These are phyloP conservation scores for Lactarius vividus DNA, from an alignment of 768 basidiomycete species.

Conservation along the genomic window DNA sequence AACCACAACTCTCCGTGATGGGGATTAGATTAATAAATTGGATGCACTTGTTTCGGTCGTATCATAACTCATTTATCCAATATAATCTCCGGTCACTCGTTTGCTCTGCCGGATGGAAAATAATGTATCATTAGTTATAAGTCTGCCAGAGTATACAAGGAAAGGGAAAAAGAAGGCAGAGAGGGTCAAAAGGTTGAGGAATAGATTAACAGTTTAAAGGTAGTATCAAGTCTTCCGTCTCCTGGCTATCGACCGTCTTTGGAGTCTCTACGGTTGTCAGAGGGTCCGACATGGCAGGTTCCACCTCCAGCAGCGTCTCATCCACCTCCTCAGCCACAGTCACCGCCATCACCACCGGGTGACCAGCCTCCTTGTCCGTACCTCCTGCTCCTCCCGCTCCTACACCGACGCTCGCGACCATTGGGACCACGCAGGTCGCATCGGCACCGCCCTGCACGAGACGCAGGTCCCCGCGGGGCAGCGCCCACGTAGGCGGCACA, in stretches of 20 bases:
- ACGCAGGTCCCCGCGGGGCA: conserved; percentile 17
- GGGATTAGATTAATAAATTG: conserved; percentile 7
- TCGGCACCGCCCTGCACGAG: conserved; percentile 15
- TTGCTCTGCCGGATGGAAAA: not conserved
- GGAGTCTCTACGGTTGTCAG: conserved; percentile 3
- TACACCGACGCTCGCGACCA: not conserved
- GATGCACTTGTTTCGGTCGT: not conserved
- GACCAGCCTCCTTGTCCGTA: not conserved
- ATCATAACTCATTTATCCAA: not conserved
- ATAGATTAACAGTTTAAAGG: not conserved
- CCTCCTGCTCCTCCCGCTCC: not conserved
- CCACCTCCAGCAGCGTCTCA: conserved; percentile 1
- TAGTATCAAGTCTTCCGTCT: conserved; percentile 15
- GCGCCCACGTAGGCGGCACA: conserved; percentile 52
- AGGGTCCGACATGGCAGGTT: conserved; percentile 8
- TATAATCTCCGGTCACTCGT: not conserved
- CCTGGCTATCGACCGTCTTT: conserved; percentile 21
- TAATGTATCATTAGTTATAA: conserved; percentile 15
- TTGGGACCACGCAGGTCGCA: not conserved
- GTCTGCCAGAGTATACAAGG: not conserved
- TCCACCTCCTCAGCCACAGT: conserved; percentile 1
- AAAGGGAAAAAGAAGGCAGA: not conserved
- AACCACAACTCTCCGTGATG: not conserved
- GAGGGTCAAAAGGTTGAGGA: not conserved
- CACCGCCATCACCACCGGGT: not conserved